These are phyloP conservation scores for Lenzites betulinus DNA, from an alignment of 768 basidiomycete species.

Conservation along the genomic window DNA sequence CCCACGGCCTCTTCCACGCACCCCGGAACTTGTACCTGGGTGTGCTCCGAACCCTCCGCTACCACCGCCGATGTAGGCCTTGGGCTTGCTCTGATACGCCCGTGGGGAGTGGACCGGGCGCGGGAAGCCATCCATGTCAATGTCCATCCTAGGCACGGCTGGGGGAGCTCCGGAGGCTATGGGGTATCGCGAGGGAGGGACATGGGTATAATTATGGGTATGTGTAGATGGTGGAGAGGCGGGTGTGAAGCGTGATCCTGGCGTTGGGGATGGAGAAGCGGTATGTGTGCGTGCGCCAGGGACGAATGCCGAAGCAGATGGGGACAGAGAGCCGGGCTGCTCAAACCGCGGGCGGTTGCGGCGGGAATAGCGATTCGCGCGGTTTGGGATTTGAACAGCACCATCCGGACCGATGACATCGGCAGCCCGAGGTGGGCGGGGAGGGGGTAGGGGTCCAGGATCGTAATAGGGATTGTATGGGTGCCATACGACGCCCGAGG, in stretches of 20 bases:
- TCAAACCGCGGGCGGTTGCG: conserved; percentile 7
- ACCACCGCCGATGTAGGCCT: neutral
- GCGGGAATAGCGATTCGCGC: conserved; percentile 4
- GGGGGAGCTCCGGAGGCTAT: neutral
- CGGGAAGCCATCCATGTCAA: conserved; percentile 5
- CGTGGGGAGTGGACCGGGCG: neutral
- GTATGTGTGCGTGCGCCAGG: conserved; percentile 13
- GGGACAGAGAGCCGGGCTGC: conserved; percentile 8
- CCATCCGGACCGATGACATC: neutral
- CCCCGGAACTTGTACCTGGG: neutral
- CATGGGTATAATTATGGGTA: neutral
- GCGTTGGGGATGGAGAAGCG: neutral
- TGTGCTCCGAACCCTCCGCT: neutral
- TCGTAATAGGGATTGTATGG: conserved; percentile 69
- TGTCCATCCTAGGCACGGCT: neutral
- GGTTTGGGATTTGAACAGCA: neutral
- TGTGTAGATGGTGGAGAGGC: neutral
- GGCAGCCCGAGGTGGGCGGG: conserved; percentile 27
- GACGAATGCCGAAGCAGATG: conserved; percentile 14
- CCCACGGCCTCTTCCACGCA: conserved; percentile 8
- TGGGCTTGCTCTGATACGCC: neutral
- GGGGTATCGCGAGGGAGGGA: neutral
- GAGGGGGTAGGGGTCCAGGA: conserved; percentile 68
- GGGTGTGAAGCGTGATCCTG: neutral
- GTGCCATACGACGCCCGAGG: conserved; percentile 44